Base-by-base conservation (phyloP, 331 rosid genomes). In the Quercus tomentella region DNA sequence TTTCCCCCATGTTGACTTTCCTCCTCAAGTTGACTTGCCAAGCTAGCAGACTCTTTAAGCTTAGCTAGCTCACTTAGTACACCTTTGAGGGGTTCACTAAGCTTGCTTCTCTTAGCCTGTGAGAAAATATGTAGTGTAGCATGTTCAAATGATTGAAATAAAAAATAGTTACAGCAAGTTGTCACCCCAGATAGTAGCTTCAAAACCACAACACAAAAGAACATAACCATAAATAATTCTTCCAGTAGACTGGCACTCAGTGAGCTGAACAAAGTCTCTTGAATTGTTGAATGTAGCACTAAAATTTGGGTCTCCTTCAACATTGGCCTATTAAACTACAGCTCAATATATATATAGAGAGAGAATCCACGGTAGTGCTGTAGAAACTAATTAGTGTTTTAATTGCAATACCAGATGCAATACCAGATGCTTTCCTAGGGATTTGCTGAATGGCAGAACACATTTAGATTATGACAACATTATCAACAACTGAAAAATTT, bases 51-150 rank as follows among this genome's bases (percentile, higher is more conserved):
- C 76, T 33, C 72, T 79, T 84, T 95, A 56, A 89, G 74, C 86
- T 83, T 89, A 1, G 85, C 80, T 70, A 95, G 97, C 84, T 91
- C 93, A 11, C 75, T 83, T 80, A 91, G 51, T n/a, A 86, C 87
- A 31, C 82, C 87, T 62, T 87, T 85, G 52, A 95, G 85, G 37
- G 91, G 78, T 63, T 84, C 83, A 22, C 45, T 70, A 63, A 82
- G 84, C 73, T 52, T 21, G 74, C 75, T 86, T 77, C 81, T 89
- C 87, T 79, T 89, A 23, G 75, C 80, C 98, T 95, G 88, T 45
- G 73, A 86, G 76, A 41, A 41, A 41, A 77, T 73, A 25, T 66
- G 72, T 26, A 77, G 28, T 25, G 51, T 69, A 26, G 76, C 72
- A 75, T 22, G 65, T 68, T 79, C 72, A 68, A 23, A 76, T 76